phyloP scores from a whole-genome alignment of 495 filamentous ascomycete species.

The Penicillium maclennaniae region DNA sequence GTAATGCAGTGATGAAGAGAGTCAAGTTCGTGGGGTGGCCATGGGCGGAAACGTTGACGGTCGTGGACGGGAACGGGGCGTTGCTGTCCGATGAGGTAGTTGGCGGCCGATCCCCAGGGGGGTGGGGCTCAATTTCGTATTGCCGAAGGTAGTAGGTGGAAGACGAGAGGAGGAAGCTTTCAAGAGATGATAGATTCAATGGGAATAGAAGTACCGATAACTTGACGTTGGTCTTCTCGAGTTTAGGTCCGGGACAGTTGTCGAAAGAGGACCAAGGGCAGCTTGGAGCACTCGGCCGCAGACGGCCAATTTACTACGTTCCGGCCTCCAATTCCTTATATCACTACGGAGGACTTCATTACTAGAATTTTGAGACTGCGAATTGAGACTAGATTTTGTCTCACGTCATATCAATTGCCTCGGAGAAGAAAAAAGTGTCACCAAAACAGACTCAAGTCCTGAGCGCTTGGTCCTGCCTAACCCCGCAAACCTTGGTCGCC shows the following conservation, averaged over 20 bases:
- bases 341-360: slow-evolving; percentile 1
- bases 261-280: slow-evolving; percentile 3
- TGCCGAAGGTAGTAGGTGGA: neutral
- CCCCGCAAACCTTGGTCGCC: slow-evolving; percentile 12
- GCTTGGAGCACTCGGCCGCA: slow-evolving; percentile 4
- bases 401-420: slow-evolving; percentile 13
- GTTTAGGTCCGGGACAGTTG: neutral
- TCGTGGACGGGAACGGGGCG: slow-evolving; percentile 26
- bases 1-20: neutral
- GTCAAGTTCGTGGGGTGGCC: slow-evolving; percentile 6
- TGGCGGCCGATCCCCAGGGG: slow-evolving; percentile 28
- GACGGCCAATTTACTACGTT: neutral
- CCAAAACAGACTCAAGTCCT: neutral
- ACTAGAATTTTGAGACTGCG: slow-evolving; percentile 1
- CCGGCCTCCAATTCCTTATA: neutral
- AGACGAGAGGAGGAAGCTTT: neutral
- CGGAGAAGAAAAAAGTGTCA: neutral
- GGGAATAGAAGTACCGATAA: too few species aligned
- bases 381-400: neutral
- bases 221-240: neutral
- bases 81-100: slow-evolving; percentile 25
- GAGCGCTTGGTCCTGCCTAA: slow-evolving; percentile 20
- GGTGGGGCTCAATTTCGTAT: slow-evolving; percentile 17
- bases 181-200: neutral
- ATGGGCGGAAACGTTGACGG: slow-evolving; percentile 12